Evolutionary conservation across 352 stramenopile species (phyloP), one percentile per base, ranked within the genome.

Genomic region (Blastocystis sp.): DNA sequence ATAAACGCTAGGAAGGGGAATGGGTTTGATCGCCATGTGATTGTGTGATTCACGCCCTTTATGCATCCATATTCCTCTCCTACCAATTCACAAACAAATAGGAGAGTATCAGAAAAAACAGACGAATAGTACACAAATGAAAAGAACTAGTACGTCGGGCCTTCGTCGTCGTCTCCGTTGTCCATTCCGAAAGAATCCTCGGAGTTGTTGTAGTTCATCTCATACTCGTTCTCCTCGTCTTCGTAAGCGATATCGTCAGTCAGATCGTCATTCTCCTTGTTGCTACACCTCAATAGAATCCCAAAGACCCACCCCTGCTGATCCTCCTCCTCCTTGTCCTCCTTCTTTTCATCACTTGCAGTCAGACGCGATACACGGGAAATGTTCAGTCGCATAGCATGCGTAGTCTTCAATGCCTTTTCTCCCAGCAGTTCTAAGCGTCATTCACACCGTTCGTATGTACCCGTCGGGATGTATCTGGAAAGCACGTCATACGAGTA

Each of bases 191-290:
- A 76, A 14, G 65, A 76, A 56, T 76, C 43, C 19, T 76, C 65
- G 14, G 65, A 76, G 11, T 43, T 41, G 10, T 43, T n/a, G 65
- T 43, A 76, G 43, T 76, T 56, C 7, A 76, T 76, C 23, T 81
- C 71, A 74, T 81, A 69, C 21, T 81, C 71, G 34, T 81, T 81
- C 71, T 66, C 71, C 28, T 81, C 71, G 62, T 81, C 71, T 38
- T 81, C 71, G 74, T 81, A 81, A 19, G 28, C 43, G 4, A 74
- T 34, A 81, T 81, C 71, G n/a, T 69, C 7, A 53, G 62, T 69
- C n/a, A 81, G 23, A 74, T 81, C 60, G 62, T 81, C 71, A 67
- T n/a, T 40, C 28, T 69, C 71, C 38, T 81, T n/a, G 34, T 23
- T 9, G 5, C 53, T 81, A 69, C 41, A 66, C 14, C 5, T 11